A percentile compares a stretch with the other conserved stretches of the same genome.
Evolutionary conservation across 129 eudicot species (phyloP).

Genomic region (Artemisia annua): DNA sequence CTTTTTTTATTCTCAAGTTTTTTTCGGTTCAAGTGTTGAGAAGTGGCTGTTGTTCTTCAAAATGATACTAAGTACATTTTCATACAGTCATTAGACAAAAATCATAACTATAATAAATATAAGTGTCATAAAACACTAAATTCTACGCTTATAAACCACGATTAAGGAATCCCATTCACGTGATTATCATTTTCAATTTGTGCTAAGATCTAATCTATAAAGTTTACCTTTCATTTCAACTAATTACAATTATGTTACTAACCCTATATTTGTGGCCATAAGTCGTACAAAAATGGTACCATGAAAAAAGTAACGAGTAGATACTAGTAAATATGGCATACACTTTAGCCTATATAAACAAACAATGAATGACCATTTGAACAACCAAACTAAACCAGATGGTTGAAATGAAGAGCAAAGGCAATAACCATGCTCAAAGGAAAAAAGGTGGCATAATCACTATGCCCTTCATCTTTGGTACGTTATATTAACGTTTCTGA

Average conservation of each 20-base stretch:
- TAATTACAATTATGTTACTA: neutral
- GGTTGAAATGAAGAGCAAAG: constrained; percentile 37
- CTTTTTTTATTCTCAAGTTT: neutral
- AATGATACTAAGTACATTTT: neutral
- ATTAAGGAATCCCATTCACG: constrained; percentile 2
- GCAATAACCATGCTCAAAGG: constrained; percentile 35
- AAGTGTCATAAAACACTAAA: neutral
- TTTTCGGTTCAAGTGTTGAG: neutral
- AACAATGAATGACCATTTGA: constrained; percentile 13
- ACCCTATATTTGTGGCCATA: constrained; percentile 20
- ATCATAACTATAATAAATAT: neutral
- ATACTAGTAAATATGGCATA: constrained; percentile 22
- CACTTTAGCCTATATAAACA: constrained; percentile 45
- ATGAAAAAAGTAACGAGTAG: constrained; percentile 17
- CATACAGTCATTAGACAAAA: no score
- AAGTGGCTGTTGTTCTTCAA: neutral
- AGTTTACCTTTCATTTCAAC: neutral
- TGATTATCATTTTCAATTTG: constrained; percentile 12
- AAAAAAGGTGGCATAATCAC: constrained; percentile 81
- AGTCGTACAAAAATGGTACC: constrained; percentile 6
- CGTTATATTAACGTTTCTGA: neutral
- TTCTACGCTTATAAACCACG: neutral
- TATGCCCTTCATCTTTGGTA: constrained; percentile 99
- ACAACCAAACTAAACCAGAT: constrained; percentile 21
- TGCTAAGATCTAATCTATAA: neutral